phyloP scores from a whole-genome alignment of 140 eudicot genomes.

The Oenanthe javanica region DNA sequence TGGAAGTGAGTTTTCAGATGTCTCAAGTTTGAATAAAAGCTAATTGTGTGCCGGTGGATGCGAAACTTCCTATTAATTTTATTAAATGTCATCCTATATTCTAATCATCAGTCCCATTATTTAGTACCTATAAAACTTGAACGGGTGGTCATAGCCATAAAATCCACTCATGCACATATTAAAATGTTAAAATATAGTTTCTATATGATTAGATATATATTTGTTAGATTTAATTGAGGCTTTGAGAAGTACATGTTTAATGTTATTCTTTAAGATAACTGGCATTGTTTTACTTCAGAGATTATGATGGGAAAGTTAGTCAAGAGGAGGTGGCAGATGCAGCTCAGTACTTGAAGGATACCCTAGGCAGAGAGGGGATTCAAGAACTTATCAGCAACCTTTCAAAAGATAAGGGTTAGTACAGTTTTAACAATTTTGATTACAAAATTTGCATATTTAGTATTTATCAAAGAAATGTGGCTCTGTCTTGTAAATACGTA shows the following conservation, averaged over 20 bases:
- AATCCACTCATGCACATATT: neutral
- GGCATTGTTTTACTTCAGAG: slow-evolving; percentile 37
- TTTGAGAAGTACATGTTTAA: neutral
- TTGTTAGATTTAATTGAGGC: neutral
- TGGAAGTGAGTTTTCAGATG: neutral
- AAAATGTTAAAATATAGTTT: neutral
- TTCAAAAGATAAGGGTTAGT: slow-evolving; percentile 80
- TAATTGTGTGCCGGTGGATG: neutral
- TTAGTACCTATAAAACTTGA: neutral
- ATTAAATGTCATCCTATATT: neutral
- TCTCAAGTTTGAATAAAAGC: neutral
- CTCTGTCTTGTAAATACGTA: too few species aligned
- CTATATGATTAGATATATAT: neutral
- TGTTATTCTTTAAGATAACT: neutral
- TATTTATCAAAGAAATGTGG: neutral
- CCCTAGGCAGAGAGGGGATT: slow-evolving; percentile 83
- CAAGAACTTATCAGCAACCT: slow-evolving; percentile 88
- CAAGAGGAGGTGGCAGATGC: slow-evolving; percentile 97
- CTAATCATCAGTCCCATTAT: neutral
- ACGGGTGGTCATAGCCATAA: neutral
- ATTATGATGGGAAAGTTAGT: slow-evolving; percentile 89
- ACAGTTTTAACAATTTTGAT: neutral
- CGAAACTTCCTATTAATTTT: neutral
- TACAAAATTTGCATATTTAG: neutral
- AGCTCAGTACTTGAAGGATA: slow-evolving; percentile 79